phyloP scores from a whole-genome alignment of 2,329 filamentous ascomycete genomes.

The Colletotrichum spaethianum region DNA sequence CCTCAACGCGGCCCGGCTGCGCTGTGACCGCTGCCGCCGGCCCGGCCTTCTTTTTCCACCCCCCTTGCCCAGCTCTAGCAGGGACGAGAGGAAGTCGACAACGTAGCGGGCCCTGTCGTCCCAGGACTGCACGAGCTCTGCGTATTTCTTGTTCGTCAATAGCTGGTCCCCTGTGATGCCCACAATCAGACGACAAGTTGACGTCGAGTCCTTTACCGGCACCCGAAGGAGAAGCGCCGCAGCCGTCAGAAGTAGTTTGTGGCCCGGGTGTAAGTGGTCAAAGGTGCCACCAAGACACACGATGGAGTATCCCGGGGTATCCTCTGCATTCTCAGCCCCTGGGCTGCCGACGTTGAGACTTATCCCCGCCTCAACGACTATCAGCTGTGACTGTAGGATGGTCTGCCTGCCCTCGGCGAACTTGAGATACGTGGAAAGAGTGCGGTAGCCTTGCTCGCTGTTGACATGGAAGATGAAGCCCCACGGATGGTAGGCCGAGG shows the following conservation, averaged over 20 bases:
- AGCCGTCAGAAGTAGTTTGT: constrained; percentile 96
- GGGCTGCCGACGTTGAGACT: constrained; percentile 55
- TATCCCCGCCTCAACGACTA: constrained; percentile 67
- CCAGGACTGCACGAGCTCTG: constrained; percentile 87
- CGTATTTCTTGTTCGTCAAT: constrained; percentile 90
- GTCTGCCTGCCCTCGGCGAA: constrained; percentile 62
- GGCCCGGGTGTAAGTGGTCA: constrained; percentile 94
- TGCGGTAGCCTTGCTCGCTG: constrained; percentile 72
- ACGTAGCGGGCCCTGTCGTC: constrained; percentile 77
- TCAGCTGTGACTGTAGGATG: constrained; percentile 65
- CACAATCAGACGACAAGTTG: constrained; percentile 76
- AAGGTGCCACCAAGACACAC: constrained; percentile 95
- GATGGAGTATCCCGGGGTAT: constrained; percentile 45
- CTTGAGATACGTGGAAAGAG: constrained; percentile 66
- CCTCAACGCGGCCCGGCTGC: constrained; percentile 60
- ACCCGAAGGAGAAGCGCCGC: constrained; percentile 79
- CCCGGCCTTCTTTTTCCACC: constrained; percentile 60
- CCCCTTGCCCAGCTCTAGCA: constrained; percentile 61
- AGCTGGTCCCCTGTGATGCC: constrained; percentile 92
- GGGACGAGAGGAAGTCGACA: constrained; percentile 80
- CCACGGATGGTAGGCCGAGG: constrained; percentile 72
- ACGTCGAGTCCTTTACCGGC: constrained; percentile 53
- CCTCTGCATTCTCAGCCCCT: background rate
- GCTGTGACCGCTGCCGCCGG: constrained; percentile 47
- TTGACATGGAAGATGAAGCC: constrained; percentile 75